These are phyloP conservation scores for Fusarium succisae DNA, from an alignment of 2,329 filamentous ascomycete genomes.

Conservation along the genomic window DNA sequence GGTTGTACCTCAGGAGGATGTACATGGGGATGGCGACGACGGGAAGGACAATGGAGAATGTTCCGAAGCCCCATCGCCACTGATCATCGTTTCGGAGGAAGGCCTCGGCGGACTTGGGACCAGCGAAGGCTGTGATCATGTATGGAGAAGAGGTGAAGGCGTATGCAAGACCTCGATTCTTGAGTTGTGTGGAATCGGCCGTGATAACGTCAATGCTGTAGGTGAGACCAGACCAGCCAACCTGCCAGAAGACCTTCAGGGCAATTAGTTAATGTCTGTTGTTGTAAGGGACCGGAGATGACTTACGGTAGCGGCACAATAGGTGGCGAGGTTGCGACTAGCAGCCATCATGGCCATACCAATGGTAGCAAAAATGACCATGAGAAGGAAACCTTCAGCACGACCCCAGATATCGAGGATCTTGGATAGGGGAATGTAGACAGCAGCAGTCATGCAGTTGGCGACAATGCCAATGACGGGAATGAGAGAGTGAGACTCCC, in stretches of 20 bases:
- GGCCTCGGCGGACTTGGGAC: constrained; percentile 37
- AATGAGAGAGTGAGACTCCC: constrained; percentile 62
- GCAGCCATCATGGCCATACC: constrained; percentile 71
- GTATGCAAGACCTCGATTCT: constrained; percentile 52
- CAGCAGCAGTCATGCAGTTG: constrained; percentile 63
- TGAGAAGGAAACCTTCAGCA: constrained; percentile 66
- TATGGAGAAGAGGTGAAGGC: constrained; percentile 54
- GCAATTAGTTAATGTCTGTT: not conserved
- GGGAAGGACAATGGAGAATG: constrained; percentile 72
- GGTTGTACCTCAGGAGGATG: constrained; percentile 63
- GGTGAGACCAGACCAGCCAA: constrained; percentile 68
- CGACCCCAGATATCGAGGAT: constrained; percentile 71
- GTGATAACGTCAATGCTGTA: constrained; percentile 72
- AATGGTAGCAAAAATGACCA: constrained; percentile 58
- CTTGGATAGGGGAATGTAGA: constrained; percentile 70
- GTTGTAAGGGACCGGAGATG: fast-evolving
- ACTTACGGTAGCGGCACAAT: constrained; percentile 61
- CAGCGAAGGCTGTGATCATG: constrained; percentile 57
- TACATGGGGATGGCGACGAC: constrained; percentile 68
- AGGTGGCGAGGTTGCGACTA: constrained; percentile 52
- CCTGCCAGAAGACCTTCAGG: constrained; percentile 65
- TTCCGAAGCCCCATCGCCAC: constrained; percentile 59
- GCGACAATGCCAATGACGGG: constrained; percentile 64
- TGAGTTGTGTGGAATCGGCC: constrained; percentile 65
- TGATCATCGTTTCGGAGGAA: constrained; percentile 35